A percentile compares a stretch with the other conserved stretches of the same genome.
These are phyloP conservation scores for Sordariomycetes sp. DNA, from an alignment of 2,329 filamentous ascomycete species.

Conservation along the genomic window DNA sequence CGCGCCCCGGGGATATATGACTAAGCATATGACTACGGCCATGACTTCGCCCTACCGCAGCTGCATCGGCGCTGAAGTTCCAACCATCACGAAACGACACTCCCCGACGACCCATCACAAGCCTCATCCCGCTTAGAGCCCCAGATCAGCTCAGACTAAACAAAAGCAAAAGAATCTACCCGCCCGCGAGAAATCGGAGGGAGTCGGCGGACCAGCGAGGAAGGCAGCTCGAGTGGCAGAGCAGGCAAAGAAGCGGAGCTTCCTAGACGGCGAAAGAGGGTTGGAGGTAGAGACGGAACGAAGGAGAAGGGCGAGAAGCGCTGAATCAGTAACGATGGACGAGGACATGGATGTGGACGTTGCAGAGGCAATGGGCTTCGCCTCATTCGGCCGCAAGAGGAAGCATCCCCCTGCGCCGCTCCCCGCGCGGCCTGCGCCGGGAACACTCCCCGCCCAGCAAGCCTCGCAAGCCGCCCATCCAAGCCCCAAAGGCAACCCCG, in stretches of 20 bases:
- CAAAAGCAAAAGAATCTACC: too few species aligned
- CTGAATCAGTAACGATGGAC: not conserved
- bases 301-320: not conserved
- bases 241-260: not conserved
- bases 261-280: not conserved
- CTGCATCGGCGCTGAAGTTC: too few species aligned
- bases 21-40: too few species aligned
- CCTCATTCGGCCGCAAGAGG: slow-evolving; percentile 47
- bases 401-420: slow-evolving; percentile 34
- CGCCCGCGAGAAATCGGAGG: not conserved
- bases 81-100: too few species aligned
- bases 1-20: too few species aligned
- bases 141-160: too few species aligned
- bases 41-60: too few species aligned
- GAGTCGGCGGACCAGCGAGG: not conserved
- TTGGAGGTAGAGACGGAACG: not conserved
- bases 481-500: not conserved
- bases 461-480: not conserved
- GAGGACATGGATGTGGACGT: slow-evolving; percentile 32
- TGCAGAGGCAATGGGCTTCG: slow-evolving; percentile 60
- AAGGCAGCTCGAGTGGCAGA: not conserved
- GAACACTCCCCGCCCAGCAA: slow-evolving; percentile 10
- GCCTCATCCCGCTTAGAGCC: too few species aligned
- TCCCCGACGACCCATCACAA: too few species aligned
- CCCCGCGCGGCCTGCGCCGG: slow-evolving; percentile 21